These are phyloP conservation scores for Grifola frondosa DNA, from an alignment of 1,284 basidiomycete species.

Conservation along the genomic window DNA sequence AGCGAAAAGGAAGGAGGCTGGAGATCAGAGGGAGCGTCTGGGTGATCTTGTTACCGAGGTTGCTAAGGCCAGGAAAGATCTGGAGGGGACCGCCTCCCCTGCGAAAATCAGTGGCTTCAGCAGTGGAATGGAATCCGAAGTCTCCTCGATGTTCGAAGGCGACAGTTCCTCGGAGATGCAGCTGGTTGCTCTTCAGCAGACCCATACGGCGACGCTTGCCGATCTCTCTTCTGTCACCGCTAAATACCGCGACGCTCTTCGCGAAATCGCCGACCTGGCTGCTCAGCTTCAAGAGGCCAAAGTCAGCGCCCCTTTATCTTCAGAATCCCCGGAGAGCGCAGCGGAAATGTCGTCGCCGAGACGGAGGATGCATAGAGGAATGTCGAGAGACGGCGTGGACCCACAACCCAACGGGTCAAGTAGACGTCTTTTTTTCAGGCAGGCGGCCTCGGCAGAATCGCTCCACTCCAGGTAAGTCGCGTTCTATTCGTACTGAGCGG, in stretches of 20 bases:
- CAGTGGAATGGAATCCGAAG: conserved; percentile 24
- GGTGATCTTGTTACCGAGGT: conserved; percentile 68
- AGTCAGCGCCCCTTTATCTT: conserved; percentile 38
- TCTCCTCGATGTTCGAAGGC: conserved; percentile 23
- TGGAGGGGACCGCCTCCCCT: conserved; percentile 44
- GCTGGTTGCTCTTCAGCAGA: conserved; percentile 67
- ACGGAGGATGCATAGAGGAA: conserved; percentile 50
- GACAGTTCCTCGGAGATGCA: conserved; percentile 52
- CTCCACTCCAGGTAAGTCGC: conserved; percentile 71
- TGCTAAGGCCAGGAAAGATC: conserved; percentile 63
- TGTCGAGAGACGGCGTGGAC: conserved; percentile 51
- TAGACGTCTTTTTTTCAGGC: conserved; percentile 70
- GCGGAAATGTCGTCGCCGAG: conserved; percentile 46
- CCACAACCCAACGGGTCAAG: conserved; percentile 41
- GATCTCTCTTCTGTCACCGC: conserved; percentile 76
- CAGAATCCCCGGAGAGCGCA: conserved; percentile 55
- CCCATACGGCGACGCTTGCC: conserved; percentile 74
- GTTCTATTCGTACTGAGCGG: conserved; percentile 13
- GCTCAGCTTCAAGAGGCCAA: conserved; percentile 82
- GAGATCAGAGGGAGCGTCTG: conserved; percentile 62
- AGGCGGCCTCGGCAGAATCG: conserved; percentile 81
- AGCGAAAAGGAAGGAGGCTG: conserved; percentile 62
- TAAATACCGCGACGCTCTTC: conserved; percentile 87
- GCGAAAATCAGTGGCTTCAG: conserved; percentile 23
- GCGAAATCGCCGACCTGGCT: conserved; percentile 84